These are phyloP conservation scores for Gynandropsis gynandra DNA, from an alignment of 345 rosid genomes.

Conservation along the genomic window DNA sequence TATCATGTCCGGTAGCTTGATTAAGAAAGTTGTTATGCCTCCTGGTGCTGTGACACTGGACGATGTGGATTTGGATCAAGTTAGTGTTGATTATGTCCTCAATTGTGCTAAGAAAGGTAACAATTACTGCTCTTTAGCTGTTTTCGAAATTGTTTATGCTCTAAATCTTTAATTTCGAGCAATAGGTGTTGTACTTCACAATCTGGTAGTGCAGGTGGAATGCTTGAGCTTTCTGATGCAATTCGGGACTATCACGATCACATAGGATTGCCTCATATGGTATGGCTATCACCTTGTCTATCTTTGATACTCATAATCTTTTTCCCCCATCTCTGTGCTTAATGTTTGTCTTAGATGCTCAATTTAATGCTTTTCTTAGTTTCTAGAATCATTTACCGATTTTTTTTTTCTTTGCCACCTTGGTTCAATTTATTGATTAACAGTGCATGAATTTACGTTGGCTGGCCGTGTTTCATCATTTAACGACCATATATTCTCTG, in stretches of 20 bases:
- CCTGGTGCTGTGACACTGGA: constrained; percentile 95
- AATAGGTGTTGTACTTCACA: background rate
- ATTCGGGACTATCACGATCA: constrained; percentile 90
- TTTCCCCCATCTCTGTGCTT: background rate
- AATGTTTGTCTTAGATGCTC: background rate
- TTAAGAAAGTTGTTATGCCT: constrained; percentile 94
- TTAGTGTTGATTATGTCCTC: constrained; percentile 90
- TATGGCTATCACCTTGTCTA: constrained; percentile 18
- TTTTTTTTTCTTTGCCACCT: background rate
- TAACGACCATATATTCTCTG: background rate
- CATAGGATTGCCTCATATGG: constrained; percentile 78
- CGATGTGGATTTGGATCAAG: constrained; percentile 98
- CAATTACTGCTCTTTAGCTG: constrained; percentile 6
- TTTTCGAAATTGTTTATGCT: constrained; percentile 10
- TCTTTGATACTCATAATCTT: background rate
- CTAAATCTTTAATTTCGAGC: background rate
- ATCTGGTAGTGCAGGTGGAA: constrained; percentile 43
- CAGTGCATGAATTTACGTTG: no score
- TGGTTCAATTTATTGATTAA: background rate
- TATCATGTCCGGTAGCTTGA: constrained; percentile 72
- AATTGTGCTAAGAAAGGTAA: constrained; percentile 83
- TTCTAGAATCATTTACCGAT: background rate
- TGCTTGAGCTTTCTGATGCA: constrained; percentile 92
- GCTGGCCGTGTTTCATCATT: no score
- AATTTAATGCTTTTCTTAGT: background rate